Conservation (phyloP, 441 rosid species). For the Rhodomyrtus psidioides region DNA sequence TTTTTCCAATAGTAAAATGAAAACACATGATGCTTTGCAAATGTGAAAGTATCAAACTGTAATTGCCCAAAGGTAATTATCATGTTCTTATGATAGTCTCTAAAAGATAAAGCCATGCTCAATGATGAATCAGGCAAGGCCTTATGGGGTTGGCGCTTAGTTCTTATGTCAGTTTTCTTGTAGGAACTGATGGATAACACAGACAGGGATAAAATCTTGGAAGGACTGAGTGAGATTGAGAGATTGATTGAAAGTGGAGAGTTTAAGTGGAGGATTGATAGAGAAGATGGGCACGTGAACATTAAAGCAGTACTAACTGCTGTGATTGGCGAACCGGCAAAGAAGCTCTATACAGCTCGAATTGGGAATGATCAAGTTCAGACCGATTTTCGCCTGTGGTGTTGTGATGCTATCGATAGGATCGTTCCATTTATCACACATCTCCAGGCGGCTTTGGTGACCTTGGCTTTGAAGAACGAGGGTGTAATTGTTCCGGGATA, state of each 20-base stretch:
- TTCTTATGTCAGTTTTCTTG: neutral
- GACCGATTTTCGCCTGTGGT: constrained; percentile 92
- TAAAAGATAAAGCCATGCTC: neutral
- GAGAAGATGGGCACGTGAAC: constrained; percentile 98
- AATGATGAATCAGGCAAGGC: neutral
- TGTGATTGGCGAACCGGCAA: constrained; percentile 91
- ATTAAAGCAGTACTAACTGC: constrained; percentile 91
- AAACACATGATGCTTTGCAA: too few species aligned
- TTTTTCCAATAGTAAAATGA: too few species aligned
- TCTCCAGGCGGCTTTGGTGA: constrained; percentile 63
- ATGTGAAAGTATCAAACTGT: too few species aligned
- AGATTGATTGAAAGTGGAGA: constrained; percentile 46
- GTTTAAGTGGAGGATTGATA: constrained; percentile 83
- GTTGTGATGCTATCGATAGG: constrained; percentile 78
- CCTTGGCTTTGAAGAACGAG: constrained; percentile 55
- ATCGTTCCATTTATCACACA: constrained; percentile 31
- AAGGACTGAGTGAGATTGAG: constrained; percentile 74
- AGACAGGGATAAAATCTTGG: constrained; percentile 59
- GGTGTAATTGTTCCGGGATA: constrained; percentile 86
- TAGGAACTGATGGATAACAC: constrained; percentile 58
- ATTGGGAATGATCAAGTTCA: constrained; percentile 87
- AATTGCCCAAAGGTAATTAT: too few species aligned
- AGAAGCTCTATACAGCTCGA: constrained; percentile 91
- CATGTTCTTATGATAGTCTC: neutral
- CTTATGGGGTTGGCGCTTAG: neutral